Evolutionary conservation across 805 yeast species (phyloP).

Genomic region (Ogataea allantospora): DNA sequence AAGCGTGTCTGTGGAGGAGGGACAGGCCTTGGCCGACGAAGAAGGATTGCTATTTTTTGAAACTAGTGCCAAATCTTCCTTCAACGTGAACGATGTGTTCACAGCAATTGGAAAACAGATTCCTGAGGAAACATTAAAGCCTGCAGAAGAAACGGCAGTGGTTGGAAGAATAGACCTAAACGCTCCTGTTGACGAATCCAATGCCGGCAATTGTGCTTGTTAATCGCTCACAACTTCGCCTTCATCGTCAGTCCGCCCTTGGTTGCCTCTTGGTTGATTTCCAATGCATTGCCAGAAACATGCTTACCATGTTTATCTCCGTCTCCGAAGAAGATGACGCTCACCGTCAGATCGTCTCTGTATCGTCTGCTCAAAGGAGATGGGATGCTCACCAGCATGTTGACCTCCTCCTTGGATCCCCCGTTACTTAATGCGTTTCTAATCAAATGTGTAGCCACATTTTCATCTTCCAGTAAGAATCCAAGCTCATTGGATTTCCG

Average conservation of each 20-base stretch:
- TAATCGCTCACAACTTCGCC: slow-evolving; percentile 15
- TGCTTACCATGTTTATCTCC: slow-evolving; percentile 52
- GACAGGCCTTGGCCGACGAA: slow-evolving; percentile 82
- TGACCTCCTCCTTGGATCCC: slow-evolving; percentile 82
- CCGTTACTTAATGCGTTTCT: slow-evolving; percentile 89
- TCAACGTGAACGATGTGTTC: slow-evolving; percentile 88
- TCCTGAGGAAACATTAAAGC: slow-evolving; percentile 43
- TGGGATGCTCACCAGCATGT: slow-evolving; percentile 87
- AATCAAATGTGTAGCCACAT: slow-evolving; percentile 89
- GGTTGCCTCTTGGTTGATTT: slow-evolving; percentile 56
- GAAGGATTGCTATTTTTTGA: slow-evolving; percentile 89
- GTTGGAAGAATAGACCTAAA: slow-evolving; percentile 37
- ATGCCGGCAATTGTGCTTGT: slow-evolving; percentile 35
- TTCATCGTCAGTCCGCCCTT: slow-evolving; percentile 45
- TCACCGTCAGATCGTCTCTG: slow-evolving; percentile 94
- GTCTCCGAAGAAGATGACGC: slow-evolving; percentile 78
- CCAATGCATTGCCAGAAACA: slow-evolving; percentile 48
- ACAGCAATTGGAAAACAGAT: slow-evolving; percentile 85
- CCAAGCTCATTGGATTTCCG: slow-evolving; percentile 39
- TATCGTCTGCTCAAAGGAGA: slow-evolving; percentile 87
- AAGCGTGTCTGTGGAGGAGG: slow-evolving; percentile 84
- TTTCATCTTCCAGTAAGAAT: slow-evolving; percentile 73
- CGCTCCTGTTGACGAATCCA: slow-evolving; percentile 30
- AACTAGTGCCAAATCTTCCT: slow-evolving; percentile 89
- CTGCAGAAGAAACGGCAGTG: slow-evolving; percentile 16